Evolutionary conservation across 139 green algal genomes (phyloP).

Genomic region (Microglena sp.): DNA sequence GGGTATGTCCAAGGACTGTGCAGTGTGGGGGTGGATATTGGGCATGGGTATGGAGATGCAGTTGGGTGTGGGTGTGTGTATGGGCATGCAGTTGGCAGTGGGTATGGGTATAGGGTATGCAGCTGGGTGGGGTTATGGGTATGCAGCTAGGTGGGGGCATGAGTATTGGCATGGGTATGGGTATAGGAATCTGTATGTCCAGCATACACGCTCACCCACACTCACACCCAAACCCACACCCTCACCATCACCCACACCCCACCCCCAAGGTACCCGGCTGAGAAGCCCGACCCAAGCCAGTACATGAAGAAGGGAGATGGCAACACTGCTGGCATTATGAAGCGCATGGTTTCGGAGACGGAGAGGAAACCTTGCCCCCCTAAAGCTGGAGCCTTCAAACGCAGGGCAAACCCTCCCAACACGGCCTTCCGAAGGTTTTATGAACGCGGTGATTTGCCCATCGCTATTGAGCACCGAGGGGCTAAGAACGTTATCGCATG

Average conservation of each 20-base stretch:
- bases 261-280: constrained; percentile 26
- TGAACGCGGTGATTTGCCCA: constrained; percentile 70
- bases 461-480: constrained; percentile 65
- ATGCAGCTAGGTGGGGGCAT: no score
- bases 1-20: not conserved
- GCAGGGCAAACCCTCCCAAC: constrained; percentile 56
- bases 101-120: no score
- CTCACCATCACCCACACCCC: not conserved
- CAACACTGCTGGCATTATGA: constrained; percentile 20
- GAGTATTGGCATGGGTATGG: no score
- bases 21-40: not conserved
- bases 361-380: constrained; percentile 24
- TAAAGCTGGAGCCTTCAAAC: constrained; percentile 35
- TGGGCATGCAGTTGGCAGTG: no score
- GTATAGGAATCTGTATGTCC: no score
- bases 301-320: constrained; percentile 40
- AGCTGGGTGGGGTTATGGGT: no score
- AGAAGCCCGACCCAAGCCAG: constrained; percentile 31
- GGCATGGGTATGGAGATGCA: no score
- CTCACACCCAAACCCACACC: not conserved
- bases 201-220: no score
- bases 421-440: constrained; percentile 77
- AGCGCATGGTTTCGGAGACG: not conserved
- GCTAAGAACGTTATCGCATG: constrained; percentile 75
- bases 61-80: no score